Conservation (phyloP, 257 asterid species). For the Primulina eburnea region DNA sequence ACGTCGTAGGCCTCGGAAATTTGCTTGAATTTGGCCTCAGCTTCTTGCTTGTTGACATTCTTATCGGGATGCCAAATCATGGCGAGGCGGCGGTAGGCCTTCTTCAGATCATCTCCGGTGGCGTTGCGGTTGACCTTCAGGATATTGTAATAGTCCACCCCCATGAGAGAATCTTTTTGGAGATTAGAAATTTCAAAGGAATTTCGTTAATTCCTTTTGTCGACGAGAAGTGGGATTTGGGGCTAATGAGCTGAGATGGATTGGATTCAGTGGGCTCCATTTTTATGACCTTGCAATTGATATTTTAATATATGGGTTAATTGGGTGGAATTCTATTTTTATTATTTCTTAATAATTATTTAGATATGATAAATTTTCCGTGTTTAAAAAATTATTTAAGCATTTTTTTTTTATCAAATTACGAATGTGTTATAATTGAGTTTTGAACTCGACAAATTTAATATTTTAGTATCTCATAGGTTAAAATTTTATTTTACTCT, state of each 20-base stretch:
- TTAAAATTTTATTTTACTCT: too few species aligned
- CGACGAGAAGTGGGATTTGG: not conserved
- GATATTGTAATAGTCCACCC: constrained; percentile 94
- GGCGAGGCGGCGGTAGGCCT: constrained; percentile 81
- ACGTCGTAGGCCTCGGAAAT: constrained; percentile 96
- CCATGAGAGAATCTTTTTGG: constrained; percentile 37
- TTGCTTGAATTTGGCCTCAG: constrained; percentile 95
- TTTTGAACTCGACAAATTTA: too few species aligned
- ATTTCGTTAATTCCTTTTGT: not conserved
- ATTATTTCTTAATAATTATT: too few species aligned
- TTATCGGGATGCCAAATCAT: constrained; percentile 99
- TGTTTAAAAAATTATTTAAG: too few species aligned
- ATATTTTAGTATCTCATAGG: too few species aligned
- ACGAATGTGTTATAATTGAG: too few species aligned
- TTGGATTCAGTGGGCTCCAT: not conserved
- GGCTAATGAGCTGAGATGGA: not conserved
- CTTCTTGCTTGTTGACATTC: constrained; percentile 68
- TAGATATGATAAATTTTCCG: too few species aligned
- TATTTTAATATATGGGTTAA: too few species aligned
- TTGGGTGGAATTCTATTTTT: too few species aligned
- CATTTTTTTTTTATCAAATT: too few species aligned
- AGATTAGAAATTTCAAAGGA: not conserved
- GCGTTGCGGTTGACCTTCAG: constrained; percentile 93
- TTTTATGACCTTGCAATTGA: too few species aligned
- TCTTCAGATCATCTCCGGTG: constrained; percentile 78